Evolutionary conservation across 2,329 filamentous ascomycete genomes (phyloP).

Genomic region (Ophiostoma perfectum): DNA sequence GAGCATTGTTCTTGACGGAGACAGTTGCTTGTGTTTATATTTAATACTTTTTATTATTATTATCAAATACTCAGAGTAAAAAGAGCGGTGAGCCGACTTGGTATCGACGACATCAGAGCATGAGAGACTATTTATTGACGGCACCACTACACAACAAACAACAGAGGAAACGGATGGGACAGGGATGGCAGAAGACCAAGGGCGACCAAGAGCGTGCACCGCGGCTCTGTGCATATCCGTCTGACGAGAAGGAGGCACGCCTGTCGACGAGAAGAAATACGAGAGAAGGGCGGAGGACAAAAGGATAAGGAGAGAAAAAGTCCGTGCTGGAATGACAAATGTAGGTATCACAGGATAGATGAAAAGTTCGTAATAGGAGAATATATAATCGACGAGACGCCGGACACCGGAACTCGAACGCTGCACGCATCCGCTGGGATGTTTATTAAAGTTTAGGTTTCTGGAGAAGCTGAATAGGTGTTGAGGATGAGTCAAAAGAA

Average conservation of each 20-base stretch:
- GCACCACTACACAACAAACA: background rate
- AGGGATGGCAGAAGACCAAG: background rate
- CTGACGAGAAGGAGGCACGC: background rate
- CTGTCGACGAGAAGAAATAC: background rate
- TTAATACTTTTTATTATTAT: too few relatives aligned
- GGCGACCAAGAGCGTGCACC: background rate
- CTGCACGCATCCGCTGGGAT: background rate
- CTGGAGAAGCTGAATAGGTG: background rate
- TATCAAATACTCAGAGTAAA: too few relatives aligned
- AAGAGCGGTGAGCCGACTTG: background rate
- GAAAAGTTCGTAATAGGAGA: background rate
- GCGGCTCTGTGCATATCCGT: slow-evolving; percentile 2
- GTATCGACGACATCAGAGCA: background rate
- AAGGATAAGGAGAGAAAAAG: background rate
- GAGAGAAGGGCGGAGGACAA: background rate
- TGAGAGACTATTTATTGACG: too few relatives aligned
- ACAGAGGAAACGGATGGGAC: background rate
- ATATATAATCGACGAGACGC: background rate
- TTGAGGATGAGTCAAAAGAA: background rate
- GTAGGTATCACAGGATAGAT: background rate
- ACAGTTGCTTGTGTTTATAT: too few relatives aligned
- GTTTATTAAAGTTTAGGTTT: background rate
- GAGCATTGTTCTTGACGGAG: background rate
- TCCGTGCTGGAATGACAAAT: background rate
- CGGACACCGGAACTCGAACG: background rate